A percentile compares a stretch with the other conserved stretches of the same genome.
phyloP scores from a whole-genome alignment of 257 asterid genomes.

The Solanum rostratum region DNA sequence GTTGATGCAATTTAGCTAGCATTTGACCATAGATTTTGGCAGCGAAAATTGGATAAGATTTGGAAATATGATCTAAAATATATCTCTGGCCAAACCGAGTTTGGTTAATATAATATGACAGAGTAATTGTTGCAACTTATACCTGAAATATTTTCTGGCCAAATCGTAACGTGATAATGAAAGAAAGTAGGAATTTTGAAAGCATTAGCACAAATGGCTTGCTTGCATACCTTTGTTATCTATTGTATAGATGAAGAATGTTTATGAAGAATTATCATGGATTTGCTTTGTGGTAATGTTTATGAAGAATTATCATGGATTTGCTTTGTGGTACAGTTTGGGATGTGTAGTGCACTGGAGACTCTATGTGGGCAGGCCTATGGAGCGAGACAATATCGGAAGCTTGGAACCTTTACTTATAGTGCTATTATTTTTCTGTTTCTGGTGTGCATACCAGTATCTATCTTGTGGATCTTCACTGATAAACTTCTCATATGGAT shows the following conservation, averaged over 20 bases:
- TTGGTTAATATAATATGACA: not conserved
- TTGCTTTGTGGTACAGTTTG: slow-evolving; percentile 30
- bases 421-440: slow-evolving; percentile 50
- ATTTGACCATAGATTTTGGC: no score
- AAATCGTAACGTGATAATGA: not conserved
- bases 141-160: no score
- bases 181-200: not conserved
- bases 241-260: not conserved
- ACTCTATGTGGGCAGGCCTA: slow-evolving; percentile 87
- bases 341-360: slow-evolving; percentile 83
- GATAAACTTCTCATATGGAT: slow-evolving; percentile 37
- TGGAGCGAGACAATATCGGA: slow-evolving; percentile 59
- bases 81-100: no score
- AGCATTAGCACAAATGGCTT: not conserved
- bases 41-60: no score
- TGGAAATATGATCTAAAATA: no score
- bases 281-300: not conserved
- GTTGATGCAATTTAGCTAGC: no score
- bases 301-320: not conserved
- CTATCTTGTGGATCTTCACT: slow-evolving; percentile 44
- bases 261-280: not conserved
- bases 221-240: not conserved
- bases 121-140: not conserved
- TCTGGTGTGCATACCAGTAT: slow-evolving; percentile 47
- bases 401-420: slow-evolving; percentile 41